These are phyloP conservation scores for Quercus lobata DNA, from an alignment of 331 rosid genomes.

Conservation along the genomic window DNA sequence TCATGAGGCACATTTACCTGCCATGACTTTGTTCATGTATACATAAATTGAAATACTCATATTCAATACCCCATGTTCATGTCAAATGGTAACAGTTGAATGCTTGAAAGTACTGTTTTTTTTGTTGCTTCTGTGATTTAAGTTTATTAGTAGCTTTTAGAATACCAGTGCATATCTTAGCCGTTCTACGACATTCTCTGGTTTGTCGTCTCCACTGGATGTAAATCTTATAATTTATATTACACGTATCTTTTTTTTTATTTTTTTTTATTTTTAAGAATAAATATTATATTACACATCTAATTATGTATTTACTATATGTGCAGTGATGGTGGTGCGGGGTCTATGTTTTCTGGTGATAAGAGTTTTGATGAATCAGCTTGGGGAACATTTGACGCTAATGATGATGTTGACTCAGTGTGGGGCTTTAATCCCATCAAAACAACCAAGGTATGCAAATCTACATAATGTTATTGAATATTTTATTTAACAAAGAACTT, in stretches of 20 bases:
- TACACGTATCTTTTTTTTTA: neutral
- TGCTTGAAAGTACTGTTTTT: neutral
- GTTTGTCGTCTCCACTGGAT: neutral
- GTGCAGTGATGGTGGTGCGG: slow-evolving; percentile 62
- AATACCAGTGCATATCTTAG: neutral
- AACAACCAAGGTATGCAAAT: slow-evolving; percentile 53
- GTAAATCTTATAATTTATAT: slow-evolving; percentile 10
- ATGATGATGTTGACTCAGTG: slow-evolving; percentile 79
- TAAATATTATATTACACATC: neutral
- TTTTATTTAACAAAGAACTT: neutral
- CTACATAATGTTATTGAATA: neutral
- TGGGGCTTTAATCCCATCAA: slow-evolving; percentile 78
- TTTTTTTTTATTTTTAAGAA: too few relatives aligned
- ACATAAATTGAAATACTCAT: neutral
- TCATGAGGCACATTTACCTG: neutral
- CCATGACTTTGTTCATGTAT: neutral
- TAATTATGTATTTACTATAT: slow-evolving; percentile 23
- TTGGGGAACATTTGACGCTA: slow-evolving; percentile 86
- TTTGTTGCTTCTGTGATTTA: neutral
- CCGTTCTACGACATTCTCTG: neutral
- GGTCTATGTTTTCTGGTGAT: slow-evolving; percentile 72
- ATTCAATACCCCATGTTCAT: neutral
- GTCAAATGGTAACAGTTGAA: neutral
- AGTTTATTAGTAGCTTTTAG: neutral
- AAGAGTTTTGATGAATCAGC: slow-evolving; percentile 71